These are phyloP conservation scores for Macrotyloma uniflorum DNA, from an alignment of 306 rosid genomes.

Conservation along the genomic window DNA sequence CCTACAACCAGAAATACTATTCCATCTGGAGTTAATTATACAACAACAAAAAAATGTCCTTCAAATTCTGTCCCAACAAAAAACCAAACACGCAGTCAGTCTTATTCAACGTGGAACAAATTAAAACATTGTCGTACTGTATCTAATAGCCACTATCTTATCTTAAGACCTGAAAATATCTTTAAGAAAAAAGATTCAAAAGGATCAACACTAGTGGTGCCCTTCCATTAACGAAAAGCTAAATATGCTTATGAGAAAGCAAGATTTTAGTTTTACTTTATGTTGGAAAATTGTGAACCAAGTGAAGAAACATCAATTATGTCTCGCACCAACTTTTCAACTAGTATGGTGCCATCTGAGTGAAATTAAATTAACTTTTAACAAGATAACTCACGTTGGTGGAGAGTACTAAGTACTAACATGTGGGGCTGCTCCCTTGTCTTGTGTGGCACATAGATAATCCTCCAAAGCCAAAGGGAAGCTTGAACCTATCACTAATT, in stretches of 20 bases:
- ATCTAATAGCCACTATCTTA: slow-evolving; percentile 13
- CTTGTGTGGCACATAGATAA: slow-evolving; percentile 35
- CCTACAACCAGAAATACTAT: no score
- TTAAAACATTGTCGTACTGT: not conserved
- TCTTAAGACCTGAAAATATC: slow-evolving; percentile 6
- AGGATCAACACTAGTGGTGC: slow-evolving; percentile 19
- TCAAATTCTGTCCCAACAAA: not conserved
- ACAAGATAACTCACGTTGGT: slow-evolving; percentile 4
- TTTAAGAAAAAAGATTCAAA: not conserved
- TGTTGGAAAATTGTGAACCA: slow-evolving; percentile 43
- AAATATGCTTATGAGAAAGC: slow-evolving; percentile 37
- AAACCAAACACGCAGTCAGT: not conserved
- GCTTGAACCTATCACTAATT: slow-evolving; percentile 47
- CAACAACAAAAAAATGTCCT: not conserved
- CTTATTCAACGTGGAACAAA: not conserved
- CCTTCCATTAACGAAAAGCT: slow-evolving; percentile 35
- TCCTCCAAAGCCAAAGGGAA: not conserved
- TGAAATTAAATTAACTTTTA: slow-evolving; percentile 11
- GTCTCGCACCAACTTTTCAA: slow-evolving; percentile 35
- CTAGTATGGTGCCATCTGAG: slow-evolving; percentile 37
- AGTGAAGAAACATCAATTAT: slow-evolving; percentile 45
- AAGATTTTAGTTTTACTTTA: slow-evolving; percentile 27
- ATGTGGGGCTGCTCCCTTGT: slow-evolving; percentile 25
- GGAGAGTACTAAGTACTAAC: not conserved
- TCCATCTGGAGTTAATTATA: no score